phyloP scores from a whole-genome alignment of 148 eudicot species.

The Spergularia marina region DNA sequence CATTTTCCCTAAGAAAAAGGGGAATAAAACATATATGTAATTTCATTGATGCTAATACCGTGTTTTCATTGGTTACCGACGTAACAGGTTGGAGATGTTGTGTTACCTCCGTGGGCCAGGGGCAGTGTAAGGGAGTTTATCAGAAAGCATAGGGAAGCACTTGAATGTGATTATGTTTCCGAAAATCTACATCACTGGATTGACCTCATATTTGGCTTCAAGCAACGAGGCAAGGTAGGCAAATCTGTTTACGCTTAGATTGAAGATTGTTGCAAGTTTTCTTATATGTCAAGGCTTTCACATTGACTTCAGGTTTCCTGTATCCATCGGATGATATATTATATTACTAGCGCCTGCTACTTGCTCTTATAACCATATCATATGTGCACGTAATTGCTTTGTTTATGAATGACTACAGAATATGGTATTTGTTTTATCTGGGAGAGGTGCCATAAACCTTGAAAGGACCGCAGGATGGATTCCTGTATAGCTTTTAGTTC shows the following conservation, averaged over 20 bases:
- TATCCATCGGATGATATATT: neutral
- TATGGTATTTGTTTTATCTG: neutral
- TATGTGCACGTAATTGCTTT: neutral
- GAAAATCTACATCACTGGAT: slow-evolving; percentile 98
- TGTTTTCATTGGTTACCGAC: neutral
- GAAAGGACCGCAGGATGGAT: neutral
- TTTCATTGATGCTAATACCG: neutral
- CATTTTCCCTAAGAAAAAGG: neutral
- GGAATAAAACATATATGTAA: neutral
- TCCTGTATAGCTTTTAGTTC: neutral
- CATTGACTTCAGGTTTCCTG: neutral
- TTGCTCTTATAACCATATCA: neutral
- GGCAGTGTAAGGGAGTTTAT: slow-evolving; percentile 95
- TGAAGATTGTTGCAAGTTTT: neutral
- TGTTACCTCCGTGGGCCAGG: slow-evolving; percentile 94
- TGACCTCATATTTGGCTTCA: slow-evolving; percentile 91
- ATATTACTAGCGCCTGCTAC: neutral
- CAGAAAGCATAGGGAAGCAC: slow-evolving; percentile 87
- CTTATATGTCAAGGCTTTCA: neutral
- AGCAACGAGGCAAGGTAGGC: slow-evolving; percentile 91
- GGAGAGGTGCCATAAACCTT: neutral
- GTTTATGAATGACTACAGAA: neutral
- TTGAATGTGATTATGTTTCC: slow-evolving; percentile 95
- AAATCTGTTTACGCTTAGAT: slow-evolving; percentile 2
- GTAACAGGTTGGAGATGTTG: slow-evolving; percentile 76